Evolutionary conservation across 768 basidiomycete species (phyloP).

Genomic region (Antrodiella citrinella): DNA sequence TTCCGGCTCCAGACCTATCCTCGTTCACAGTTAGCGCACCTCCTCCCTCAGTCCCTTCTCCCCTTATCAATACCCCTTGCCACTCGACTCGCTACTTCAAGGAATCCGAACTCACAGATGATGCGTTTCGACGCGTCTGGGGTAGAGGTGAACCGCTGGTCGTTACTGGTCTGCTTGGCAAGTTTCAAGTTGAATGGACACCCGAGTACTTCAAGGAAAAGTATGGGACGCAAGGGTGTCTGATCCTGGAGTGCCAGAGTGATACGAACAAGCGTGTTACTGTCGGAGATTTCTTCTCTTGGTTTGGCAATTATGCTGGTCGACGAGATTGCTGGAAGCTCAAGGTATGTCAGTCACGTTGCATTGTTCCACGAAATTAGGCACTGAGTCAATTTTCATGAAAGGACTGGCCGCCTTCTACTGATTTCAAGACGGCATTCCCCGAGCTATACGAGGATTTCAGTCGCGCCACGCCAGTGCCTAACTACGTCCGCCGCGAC

Average conservation of each 20-base stretch:
- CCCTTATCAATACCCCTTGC: constrained; percentile 27
- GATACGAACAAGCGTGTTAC: constrained; percentile 55
- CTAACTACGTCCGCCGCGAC: constrained; percentile 85
- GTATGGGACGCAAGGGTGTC: constrained; percentile 54
- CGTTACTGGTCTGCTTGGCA: constrained; percentile 54
- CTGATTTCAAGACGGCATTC: constrained; percentile 77
- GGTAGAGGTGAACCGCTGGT: constrained; percentile 66
- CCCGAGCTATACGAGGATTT: constrained; percentile 87
- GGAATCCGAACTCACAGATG: constrained; percentile 44
- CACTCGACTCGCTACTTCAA: constrained; percentile 39
- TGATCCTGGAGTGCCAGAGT: constrained; percentile 78
- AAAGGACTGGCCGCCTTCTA: constrained; percentile 91
- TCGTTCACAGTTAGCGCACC: constrained; percentile 5
- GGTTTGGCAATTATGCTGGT: constrained; percentile 63
- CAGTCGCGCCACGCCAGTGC: constrained; percentile 72
- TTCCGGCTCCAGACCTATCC: constrained; percentile 8
- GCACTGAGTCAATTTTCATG: background rate
- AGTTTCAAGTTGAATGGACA: constrained; percentile 68
- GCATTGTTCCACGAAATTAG: background rate
- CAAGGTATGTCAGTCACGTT: constrained; percentile 50
- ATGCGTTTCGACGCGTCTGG: constrained; percentile 67
- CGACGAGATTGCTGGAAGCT: constrained; percentile 62
- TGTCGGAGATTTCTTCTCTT: constrained; percentile 71
- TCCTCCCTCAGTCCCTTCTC: background rate
- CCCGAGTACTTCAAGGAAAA: constrained; percentile 73